Percentiles rank a stretch among this genome's conserved stretches.
phyloP scores from a whole-genome alignment of 2,329 filamentous ascomycete genomes.

The Paraphaeosphaeria minitans region DNA sequence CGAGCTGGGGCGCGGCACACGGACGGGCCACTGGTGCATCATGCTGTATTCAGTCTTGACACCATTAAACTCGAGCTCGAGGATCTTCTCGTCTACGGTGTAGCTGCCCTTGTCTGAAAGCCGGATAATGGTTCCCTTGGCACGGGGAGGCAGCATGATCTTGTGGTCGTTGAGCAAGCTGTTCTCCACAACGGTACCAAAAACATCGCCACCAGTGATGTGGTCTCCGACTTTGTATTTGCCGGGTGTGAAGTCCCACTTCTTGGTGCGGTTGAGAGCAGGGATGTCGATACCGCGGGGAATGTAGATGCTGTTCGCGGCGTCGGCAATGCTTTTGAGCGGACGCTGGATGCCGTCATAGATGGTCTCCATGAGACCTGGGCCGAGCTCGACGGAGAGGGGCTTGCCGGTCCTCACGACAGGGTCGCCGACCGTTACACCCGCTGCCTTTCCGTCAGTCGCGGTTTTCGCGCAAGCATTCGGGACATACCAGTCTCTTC shows the following conservation, averaged over 20 bases:
- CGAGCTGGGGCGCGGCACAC: conserved; percentile 87
- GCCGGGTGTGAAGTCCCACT: conserved; percentile 92
- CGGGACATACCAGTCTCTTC: conserved; percentile 84
- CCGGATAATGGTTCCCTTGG: conserved; percentile 87
- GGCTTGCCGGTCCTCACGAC: conserved; percentile 91
- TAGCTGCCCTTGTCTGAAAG: conserved; percentile 90
- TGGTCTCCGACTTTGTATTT: conserved; percentile 93
- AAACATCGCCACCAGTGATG: conserved; percentile 94
- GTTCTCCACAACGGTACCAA: conserved; percentile 95
- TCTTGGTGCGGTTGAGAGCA: conserved; percentile 85
- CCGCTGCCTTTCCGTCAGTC: conserved; percentile 64
- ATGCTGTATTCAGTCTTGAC: conserved; percentile 93
- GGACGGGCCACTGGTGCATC: conserved; percentile 99
- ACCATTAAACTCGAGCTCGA: conserved; percentile 97
- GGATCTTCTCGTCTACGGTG: conserved; percentile 89
- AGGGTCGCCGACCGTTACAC: conserved; percentile 93
- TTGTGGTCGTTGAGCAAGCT: conserved; percentile 91
- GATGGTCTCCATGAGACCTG: conserved; percentile 97
- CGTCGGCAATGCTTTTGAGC: conserved; percentile 78
- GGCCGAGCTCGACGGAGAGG: conserved; percentile 94
- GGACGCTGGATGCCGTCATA: conserved; percentile 99
- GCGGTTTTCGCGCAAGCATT: not conserved
- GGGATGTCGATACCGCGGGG: conserved; percentile 90
- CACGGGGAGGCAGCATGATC: conserved; percentile 88
- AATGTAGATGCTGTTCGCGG: conserved; percentile 91